Conservation (phyloP, 352 stramenopile genomes). For the Aphanomyces astaci region DNA sequence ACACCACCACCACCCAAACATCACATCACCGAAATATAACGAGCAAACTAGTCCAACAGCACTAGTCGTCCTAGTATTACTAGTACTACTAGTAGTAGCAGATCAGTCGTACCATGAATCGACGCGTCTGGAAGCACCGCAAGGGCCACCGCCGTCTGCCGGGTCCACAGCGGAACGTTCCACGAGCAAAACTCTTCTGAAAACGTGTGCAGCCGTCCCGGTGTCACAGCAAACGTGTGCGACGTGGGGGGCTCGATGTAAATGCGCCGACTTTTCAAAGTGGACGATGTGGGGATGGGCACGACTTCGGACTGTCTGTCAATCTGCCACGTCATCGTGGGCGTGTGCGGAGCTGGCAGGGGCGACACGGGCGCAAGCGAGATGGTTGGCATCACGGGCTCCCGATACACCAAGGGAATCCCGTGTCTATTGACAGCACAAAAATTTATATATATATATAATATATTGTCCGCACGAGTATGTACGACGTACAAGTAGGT, state of each 20-base stretch:
- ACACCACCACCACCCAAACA: too few species aligned
- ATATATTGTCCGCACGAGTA: too few species aligned
- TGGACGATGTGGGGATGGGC: constrained; percentile 15
- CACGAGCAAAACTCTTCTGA: constrained; percentile 63
- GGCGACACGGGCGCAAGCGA: constrained; percentile 33
- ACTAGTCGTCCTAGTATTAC: too few species aligned
- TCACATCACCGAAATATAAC: too few species aligned
- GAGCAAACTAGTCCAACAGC: too few species aligned
- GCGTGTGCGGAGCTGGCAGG: constrained; percentile 34
- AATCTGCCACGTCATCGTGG: constrained; percentile 25
- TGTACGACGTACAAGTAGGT: too few species aligned
- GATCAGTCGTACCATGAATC: constrained; percentile 50
- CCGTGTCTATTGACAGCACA: too few species aligned
- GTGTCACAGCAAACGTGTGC: constrained; percentile 41
- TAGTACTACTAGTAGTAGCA: too few species aligned
- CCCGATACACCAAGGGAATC: constrained; percentile 41
- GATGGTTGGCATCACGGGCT: constrained; percentile 29
- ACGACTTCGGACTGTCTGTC: constrained; percentile 3
- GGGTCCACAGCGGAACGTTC: constrained; percentile 45
- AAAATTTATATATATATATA: too few species aligned
- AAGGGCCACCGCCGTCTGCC: constrained; percentile 47
- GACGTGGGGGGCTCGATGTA: constrained; percentile 58
- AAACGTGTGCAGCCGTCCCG: constrained; percentile 50
- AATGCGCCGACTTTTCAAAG: constrained; percentile 41
- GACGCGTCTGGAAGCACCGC: constrained; percentile 49